Base-by-base conservation (phyloP, 306 rosid species). In the Aeschynomene evenia region DNA sequence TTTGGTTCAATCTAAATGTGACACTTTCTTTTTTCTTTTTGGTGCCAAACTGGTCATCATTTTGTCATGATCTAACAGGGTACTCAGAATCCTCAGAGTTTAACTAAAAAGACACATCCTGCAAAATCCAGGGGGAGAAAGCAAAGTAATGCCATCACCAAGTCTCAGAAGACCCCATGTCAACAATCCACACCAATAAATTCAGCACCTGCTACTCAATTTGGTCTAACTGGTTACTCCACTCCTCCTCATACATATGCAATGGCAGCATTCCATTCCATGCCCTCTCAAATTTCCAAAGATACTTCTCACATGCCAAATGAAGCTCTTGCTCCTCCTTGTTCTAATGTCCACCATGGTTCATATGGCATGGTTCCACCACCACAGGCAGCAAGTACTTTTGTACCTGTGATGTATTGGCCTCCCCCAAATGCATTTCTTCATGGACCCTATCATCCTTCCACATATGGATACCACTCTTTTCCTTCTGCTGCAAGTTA, bases 401-500 rank as follows among this genome's bases (percentile, higher is more conserved):
- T 84, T 73, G 74, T 92, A 24, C 96, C 98, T 53, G 54, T 86
- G 54, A 76, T 86, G 82, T 92, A 78, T 81, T 92, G 96, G 98
- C 95, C 89, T 51, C 86, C 86, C 23, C 90, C 88, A 62, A 89
- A 72, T 74, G 67, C 86, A 72, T 82, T 83, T 80, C 73, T 85
- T 58, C 75, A 85, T 19, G 76, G 85, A 42, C 75, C 74, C 37
- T 87, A 82, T 73, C 81, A 82, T 73, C 81, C 82, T 65, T 69
- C 89, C 20, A 37, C 85, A 57, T 84, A 73, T 74, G 87, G 88
- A 34, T 84, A 81, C 73, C 82, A 63, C 2, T 79, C 86, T 64
- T 79, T 87, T 59, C 95, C 89, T 64, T 63, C 85, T 52, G 16
- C 77, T 31, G 78, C 86, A 79, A 92, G 65, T 52, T 80, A 73